Percentiles rank a stretch among this genome's conserved stretches.
These are phyloP conservation scores for Saccharomycopsis sp. DNA, from an alignment of 805 yeast genomes.

Conservation along the genomic window DNA sequence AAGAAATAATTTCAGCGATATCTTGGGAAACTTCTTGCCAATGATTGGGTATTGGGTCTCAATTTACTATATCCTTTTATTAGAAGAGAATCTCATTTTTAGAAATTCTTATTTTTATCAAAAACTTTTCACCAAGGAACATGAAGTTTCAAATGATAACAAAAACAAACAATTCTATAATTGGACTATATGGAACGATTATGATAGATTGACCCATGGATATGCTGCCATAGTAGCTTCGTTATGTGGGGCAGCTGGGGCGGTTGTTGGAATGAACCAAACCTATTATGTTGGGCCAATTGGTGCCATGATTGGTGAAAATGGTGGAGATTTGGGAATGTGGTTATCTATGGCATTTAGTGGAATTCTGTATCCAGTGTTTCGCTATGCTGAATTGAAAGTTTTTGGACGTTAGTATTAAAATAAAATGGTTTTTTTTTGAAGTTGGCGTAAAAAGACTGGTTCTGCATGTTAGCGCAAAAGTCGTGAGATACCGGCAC, in stretches of 20 bases:
- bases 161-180: conserved; percentile 41
- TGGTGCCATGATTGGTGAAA: conserved; percentile 51
- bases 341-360: conserved; percentile 69
- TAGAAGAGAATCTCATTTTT: conserved; percentile 67
- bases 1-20: conserved; percentile 56
- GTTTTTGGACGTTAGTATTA: conserved; percentile 29
- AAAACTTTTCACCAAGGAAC: conserved; percentile 12
- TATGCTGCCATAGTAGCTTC: conserved; percentile 61
- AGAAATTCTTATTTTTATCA: conserved; percentile 33
- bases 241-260: conserved; percentile 66
- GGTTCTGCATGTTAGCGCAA: too few species aligned
- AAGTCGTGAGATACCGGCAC: too few species aligned
- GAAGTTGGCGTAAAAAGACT: background rate
- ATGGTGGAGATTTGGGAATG: conserved; percentile 76
- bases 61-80: conserved; percentile 58
- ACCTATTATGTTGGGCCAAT: conserved; percentile 74
- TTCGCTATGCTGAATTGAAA: conserved; percentile 57
- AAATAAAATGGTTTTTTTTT: background rate
- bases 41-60: conserved; percentile 91
- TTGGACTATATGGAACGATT: conserved; percentile 67
- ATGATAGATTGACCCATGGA: conserved; percentile 51
- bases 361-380: conserved; percentile 48
- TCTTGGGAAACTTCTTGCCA: conserved; percentile 73
- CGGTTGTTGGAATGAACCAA: conserved; percentile 81
- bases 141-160: conserved; percentile 9